Percentiles rank a stretch among this genome's conserved stretches.
phyloP scores from a whole-genome alignment of 75 land plant species.

The Larix kaempferi region DNA sequence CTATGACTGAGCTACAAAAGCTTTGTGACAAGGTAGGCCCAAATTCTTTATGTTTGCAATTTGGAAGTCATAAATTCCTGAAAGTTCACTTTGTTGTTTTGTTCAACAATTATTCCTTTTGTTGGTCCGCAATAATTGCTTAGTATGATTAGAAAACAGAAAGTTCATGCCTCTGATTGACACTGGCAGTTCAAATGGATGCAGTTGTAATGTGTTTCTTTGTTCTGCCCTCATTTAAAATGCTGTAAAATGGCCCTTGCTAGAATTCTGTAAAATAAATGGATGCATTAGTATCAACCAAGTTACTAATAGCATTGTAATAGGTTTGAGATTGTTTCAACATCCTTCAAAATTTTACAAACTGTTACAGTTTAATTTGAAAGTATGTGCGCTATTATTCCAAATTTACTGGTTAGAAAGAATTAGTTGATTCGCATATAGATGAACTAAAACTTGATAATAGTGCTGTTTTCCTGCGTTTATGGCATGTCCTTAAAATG shows the following conservation, averaged over 20 bases:
- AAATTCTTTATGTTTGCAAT: background rate
- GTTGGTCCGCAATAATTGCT: background rate
- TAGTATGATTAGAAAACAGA: background rate
- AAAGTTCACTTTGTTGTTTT: slow-evolving; percentile 1
- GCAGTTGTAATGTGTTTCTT: background rate
- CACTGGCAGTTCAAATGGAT: background rate
- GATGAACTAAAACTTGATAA: background rate
- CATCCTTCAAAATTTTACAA: background rate
- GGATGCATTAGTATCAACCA: slow-evolving; percentile 4
- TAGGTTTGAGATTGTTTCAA: background rate
- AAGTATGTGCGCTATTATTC: background rate
- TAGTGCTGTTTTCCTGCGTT: background rate
- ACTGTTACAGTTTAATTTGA: background rate
- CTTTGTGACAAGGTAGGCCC: slow-evolving; percentile 92
- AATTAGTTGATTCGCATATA: background rate
- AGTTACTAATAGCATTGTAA: background rate
- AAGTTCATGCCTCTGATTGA: background rate
- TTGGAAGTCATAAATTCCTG: background rate
- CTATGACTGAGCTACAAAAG: slow-evolving; percentile 98
- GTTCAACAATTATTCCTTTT: background rate
- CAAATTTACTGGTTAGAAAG: background rate
- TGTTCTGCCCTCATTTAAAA: background rate
- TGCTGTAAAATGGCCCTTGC: background rate
- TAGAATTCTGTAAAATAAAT: background rate
- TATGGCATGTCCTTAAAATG: background rate